A percentile compares a stretch with the other conserved stretches of the same genome.
Conservation (phyloP, 78 protist genomes). For the Pelomyxa schiedti region DNA sequence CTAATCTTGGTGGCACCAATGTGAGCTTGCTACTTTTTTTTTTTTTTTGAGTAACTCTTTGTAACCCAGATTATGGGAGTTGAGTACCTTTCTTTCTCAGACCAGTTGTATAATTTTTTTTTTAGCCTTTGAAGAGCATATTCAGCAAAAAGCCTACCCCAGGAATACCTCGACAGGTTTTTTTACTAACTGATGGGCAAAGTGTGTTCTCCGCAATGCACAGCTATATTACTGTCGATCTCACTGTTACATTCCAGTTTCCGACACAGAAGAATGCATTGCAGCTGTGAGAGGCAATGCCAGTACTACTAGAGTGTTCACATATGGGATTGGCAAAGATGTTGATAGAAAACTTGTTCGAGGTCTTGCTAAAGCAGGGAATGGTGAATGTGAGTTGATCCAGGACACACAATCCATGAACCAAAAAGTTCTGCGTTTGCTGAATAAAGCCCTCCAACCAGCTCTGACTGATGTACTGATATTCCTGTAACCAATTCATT, state of each 20-base stretch:
- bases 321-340: background rate
- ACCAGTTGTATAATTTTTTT: too few species aligned
- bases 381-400: background rate
- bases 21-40: too few species aligned
- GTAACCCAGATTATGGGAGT: too few species aligned
- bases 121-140: background rate
- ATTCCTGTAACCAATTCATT: too few species aligned
- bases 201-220: too few species aligned
- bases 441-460: background rate
- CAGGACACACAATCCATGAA: background rate
- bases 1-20: background rate
- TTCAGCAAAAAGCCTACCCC: background rate
- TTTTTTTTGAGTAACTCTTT: too few species aligned
- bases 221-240: too few species aligned
- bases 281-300: background rate
- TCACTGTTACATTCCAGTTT: background rate
- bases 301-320: background rate
- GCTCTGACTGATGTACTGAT: background rate
- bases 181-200: background rate
- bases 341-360: background rate
- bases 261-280: background rate
- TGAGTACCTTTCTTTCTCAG: too few species aligned
- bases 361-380: background rate
- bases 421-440: background rate
- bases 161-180: background rate